Conservation (phyloP, 345 rosid species). For the Cochlearia excelsa region DNA sequence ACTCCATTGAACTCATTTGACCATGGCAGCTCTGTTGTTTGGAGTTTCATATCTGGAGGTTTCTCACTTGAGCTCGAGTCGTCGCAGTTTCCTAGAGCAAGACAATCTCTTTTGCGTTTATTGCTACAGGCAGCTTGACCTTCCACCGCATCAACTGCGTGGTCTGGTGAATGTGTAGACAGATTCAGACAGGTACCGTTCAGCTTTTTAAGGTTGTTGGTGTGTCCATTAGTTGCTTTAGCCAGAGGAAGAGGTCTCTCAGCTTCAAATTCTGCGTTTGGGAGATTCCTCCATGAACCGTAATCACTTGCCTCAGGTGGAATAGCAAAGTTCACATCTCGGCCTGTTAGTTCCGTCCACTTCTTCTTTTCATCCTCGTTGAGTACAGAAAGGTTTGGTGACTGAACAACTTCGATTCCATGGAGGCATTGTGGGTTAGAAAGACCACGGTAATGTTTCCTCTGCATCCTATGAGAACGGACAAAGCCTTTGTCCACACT, state of each 20-base stretch:
- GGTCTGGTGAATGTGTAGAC: conserved; percentile 59
- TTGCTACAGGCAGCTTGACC: conserved; percentile 34
- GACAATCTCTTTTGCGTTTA: conserved; percentile 58
- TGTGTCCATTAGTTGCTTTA: conserved; percentile 36
- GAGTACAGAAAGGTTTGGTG: conserved; percentile 55
- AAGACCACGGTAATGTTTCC: conserved; percentile 77
- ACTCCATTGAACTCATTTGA: conserved; percentile 58
- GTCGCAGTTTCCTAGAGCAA: conserved; percentile 43
- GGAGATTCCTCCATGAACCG: conserved; percentile 64
- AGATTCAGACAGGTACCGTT: conserved; percentile 55
- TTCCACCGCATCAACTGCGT: conserved; percentile 40
- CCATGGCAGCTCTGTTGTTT: conserved; percentile 54
- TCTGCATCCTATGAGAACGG: conserved; percentile 77
- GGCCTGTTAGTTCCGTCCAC: conserved; percentile 70
- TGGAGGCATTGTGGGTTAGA: conserved; percentile 80
- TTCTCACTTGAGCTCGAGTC: conserved; percentile 51
- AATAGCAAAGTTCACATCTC: conserved; percentile 52
- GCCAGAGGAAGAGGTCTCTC: conserved; percentile 44
- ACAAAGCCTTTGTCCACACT: conserved; percentile 71
- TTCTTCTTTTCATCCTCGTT: conserved; percentile 63
- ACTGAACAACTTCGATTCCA: conserved; percentile 60
- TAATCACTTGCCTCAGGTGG: conserved; percentile 69
- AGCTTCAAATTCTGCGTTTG: conserved; percentile 55
- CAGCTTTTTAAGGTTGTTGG: conserved; percentile 42
- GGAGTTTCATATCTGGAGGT: conserved; percentile 48